Base-by-base conservation (phyloP, 1,284 basidiomycete species). In the Pascua sp. region DNA sequence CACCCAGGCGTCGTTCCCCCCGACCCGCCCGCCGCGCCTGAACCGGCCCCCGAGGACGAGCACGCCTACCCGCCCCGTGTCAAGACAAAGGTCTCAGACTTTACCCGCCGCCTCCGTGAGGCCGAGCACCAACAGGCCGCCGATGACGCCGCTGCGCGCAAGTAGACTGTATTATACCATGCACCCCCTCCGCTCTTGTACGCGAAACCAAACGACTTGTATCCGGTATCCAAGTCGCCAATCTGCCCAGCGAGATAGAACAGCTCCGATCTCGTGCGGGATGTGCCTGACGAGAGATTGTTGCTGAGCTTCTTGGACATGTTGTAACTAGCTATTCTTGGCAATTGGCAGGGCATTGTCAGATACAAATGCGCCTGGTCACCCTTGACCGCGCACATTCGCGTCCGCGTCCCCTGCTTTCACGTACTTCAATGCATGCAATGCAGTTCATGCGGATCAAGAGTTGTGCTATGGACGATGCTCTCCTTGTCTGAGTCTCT, bases 41-140 rank as follows among this genome's bases (percentile, higher is more conserved):
- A 32, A 53, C 51, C 56, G 38, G 51, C 46, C 24, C 42, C 46
- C 32, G 48, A 53, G 55, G 58, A 57, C 53, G 46, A 49, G 53
- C 61, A 64, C 42, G 52, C 63, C 15, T 63, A 63, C 51, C 57
- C 60, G 11, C 47, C 57, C 11, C 60, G 60, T 40, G 61, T 66
- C 47, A 65, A 69, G 63, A 69, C 69, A 55, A 70, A 64, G 46
- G 65, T 68, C 12, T 68, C 66, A 11, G 75, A 76, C 49, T 78
- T 78, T 56, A 69, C 72, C 7, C 69, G 60, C 56, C 65, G 76
- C 53, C 58, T 78, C 43, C 67, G 69, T 44, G 65, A 68, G 57
- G 76, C 76, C 17, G 75, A 77, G 65, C 53, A 60, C 51, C 60
- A 75, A 56, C 69, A 76, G 55, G 57, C 58, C 40, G 67, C 68